Evolutionary conservation across 306 rosid species (phyloP), one percentile per base, ranked within the genome.

Genomic region (Lathyrus sativus): DNA sequence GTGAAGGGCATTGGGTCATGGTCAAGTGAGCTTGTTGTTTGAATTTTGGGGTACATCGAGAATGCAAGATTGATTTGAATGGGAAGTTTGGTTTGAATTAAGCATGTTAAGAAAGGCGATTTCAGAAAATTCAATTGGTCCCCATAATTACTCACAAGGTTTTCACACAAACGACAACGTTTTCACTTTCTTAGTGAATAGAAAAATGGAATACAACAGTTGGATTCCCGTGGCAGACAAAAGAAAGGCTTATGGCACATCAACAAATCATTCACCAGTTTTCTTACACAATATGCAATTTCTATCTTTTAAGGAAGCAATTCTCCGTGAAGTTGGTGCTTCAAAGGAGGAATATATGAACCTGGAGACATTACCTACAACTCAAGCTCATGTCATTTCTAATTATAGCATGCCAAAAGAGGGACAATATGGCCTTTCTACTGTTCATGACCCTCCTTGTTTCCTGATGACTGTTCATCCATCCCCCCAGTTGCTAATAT

Each of bases 281-380:
- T 13, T 10, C 59, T 53, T 35, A 2, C 6, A 11, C 14, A 53
- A 2, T 53, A 22, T 4, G 4, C 33, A 19, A 19, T 19, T 19
- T 19, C 22, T 19, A 19, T 19, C 22, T 19, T 19, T 1, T 19
- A 1, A 19, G 22, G 22, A 19, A 19, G 22, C 22, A 19, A 19
- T 19, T 19, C 22, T 19, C 22, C 22, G 22, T 19, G 22, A 19
- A 19, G 22, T 19, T 19, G 22, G 22, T 9, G 22, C 74, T 78
- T 78, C 86, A n/a, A 41, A 76, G 84, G 77, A 73, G 9, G 86
- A 78, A 14, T 86, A 83, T 70, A 73, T 58, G 64, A 78, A 85
- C 68, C 60, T 4, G 13, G 22, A 62, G 33, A 83, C 85, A 4
- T 11, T 85, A 26, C 4, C 29, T 26, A 3, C 9, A 12, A 0